phyloP scores from a whole-genome alignment of 805 yeast species.

The Starmera pachycereana region DNA sequence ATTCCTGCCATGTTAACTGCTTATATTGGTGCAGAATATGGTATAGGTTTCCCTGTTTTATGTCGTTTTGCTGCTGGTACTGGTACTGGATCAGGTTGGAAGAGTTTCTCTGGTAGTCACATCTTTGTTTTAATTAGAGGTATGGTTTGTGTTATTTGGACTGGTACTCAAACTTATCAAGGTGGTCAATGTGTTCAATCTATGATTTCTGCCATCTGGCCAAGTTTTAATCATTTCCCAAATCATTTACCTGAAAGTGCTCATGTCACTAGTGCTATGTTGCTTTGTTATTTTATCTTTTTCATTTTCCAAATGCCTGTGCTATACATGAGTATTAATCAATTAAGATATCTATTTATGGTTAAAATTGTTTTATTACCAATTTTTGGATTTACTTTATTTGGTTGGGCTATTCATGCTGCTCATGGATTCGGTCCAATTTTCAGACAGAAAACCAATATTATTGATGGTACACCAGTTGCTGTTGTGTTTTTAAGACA shows the following conservation, averaged over 20 bases:
- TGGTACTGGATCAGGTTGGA: constrained; percentile 9
- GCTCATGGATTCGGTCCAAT: constrained; percentile 20
- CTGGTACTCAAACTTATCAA: constrained; percentile 61
- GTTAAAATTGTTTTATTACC: constrained; percentile 22
- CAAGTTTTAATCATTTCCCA: constrained; percentile 20
- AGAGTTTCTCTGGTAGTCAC: constrained; percentile 22
- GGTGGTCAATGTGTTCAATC: constrained; percentile 66
- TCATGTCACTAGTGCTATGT: constrained; percentile 19
- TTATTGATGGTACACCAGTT: constrained; percentile 15
- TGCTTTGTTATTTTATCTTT: constrained; percentile 24
- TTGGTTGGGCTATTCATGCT: constrained; percentile 22
- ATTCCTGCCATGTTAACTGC: constrained; percentile 1
- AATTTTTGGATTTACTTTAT: constrained; percentile 21
- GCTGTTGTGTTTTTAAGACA: constrained; percentile 17
- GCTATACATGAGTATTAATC: constrained; percentile 22
- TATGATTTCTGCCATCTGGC: constrained; percentile 59
- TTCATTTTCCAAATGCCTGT: constrained; percentile 24
- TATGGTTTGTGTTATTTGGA: constrained; percentile 40
- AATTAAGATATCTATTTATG: constrained; percentile 25
- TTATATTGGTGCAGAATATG: constrained; percentile 22
- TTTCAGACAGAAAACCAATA: constrained; percentile 12
- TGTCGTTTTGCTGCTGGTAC: constrained; percentile 25
- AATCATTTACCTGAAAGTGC: constrained; percentile 17
- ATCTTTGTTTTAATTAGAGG: constrained; percentile 19
- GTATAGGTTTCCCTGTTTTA: constrained; percentile 26